A percentile compares a stretch with the other conserved stretches of the same genome.
Evolutionary conservation across 768 basidiomycete genomes (phyloP).

Genomic region (Boletus vermiculosoides): DNA sequence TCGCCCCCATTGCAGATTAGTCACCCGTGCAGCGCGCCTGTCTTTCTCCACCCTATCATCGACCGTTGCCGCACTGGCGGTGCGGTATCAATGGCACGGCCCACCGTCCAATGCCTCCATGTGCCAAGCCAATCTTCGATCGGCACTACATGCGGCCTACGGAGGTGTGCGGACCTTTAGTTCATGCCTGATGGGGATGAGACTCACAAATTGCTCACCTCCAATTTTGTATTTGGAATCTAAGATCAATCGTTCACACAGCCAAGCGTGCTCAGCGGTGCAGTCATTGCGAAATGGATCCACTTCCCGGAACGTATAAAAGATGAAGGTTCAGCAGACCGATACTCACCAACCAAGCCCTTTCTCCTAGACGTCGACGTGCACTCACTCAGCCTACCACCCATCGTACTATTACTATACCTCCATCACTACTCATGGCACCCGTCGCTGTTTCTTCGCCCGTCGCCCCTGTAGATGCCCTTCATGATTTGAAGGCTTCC

Average conservation of each 20-base stretch:
- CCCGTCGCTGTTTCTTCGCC: conserved; percentile 12
- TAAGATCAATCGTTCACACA: neutral
- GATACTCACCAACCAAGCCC: neutral
- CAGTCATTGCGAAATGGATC: neutral
- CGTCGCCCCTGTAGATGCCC: conserved; percentile 6
- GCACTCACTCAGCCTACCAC: neutral
- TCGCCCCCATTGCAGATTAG: neutral
- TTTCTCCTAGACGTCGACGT: conserved; percentile 2
- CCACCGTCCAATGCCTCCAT: neutral
- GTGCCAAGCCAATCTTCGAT: conserved; percentile 8
- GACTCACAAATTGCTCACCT: neutral
- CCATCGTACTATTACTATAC: neutral
- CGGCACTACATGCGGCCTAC: conserved; percentile 7
- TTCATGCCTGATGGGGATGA: neutral
- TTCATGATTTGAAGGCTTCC: conserved; percentile 16
- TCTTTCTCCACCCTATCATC: conserved; percentile 10
- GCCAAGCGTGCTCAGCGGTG: neutral
- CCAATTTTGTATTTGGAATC: neutral
- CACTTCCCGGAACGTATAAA: conserved; percentile 20
- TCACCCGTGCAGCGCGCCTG: neutral
- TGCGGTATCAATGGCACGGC: conserved; percentile 5
- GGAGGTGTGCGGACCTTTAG: conserved; percentile 1
- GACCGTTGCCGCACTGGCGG: neutral
- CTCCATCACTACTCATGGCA: conserved; percentile 11
- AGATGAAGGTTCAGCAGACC: conserved; percentile 5